Evolutionary conservation across 2,329 filamentous ascomycete species (phyloP).

Genomic region (Fusarium praegraminearum): DNA sequence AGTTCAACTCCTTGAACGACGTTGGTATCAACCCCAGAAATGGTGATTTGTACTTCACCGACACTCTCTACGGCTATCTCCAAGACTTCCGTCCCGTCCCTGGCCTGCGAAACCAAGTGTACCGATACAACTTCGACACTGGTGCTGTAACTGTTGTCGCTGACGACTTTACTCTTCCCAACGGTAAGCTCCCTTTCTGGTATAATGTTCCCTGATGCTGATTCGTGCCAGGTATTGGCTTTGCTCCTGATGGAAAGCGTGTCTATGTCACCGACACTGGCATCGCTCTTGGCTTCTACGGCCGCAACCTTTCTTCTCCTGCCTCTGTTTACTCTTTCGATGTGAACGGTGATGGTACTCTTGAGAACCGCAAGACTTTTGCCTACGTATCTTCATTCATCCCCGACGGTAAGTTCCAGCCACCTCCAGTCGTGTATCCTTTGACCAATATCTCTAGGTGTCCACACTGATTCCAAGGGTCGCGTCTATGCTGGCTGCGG

Average conservation of each 20-base stretch:
- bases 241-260: constrained; percentile 64
- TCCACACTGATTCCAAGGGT: constrained; percentile 66
- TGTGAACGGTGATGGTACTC: constrained; percentile 60
- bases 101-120: constrained; percentile 68
- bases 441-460: constrained; percentile 53
- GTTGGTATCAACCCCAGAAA: constrained; percentile 64
- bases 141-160: constrained; percentile 67
- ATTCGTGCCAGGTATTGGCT: constrained; percentile 59
- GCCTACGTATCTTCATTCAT: constrained; percentile 65
- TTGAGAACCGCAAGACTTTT: constrained; percentile 64
- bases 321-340: constrained; percentile 63
- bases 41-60: constrained; percentile 71
- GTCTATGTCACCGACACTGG: constrained; percentile 71
- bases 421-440: neutral
- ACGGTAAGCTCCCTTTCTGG: constrained; percentile 53
- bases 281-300: constrained; percentile 54
- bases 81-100: constrained; percentile 68
- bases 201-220: rapidly evolving
- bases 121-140: constrained; percentile 64
- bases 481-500: constrained; percentile 66
- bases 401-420: constrained; percentile 64
- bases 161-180: constrained; percentile 67
- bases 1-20: constrained; percentile 72
- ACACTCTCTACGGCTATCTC: constrained; percentile 69
- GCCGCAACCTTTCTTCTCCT: constrained; percentile 56